These are phyloP conservation scores for Trametes pubescens DNA, from an alignment of 1,284 basidiomycete genomes.

Conservation along the genomic window DNA sequence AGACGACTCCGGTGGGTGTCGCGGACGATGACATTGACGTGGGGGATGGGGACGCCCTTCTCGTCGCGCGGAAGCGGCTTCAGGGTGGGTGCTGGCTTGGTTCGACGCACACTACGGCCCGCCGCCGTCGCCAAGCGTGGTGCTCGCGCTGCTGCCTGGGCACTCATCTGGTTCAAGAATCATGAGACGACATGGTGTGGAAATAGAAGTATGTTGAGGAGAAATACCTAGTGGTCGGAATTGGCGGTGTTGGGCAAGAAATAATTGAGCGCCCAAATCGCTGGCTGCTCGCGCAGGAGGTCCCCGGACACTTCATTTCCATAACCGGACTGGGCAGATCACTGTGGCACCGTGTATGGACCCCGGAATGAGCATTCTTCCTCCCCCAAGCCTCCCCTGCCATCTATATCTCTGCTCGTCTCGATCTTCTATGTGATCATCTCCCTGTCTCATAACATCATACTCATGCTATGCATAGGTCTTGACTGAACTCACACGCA, in stretches of 20 bases:
- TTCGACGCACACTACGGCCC: slow-evolving; percentile 38
- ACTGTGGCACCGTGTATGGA: too few species aligned
- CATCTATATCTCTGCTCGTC: too few species aligned
- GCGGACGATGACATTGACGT: slow-evolving; percentile 66
- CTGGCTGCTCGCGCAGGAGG: neutral
- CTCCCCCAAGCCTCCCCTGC: too few species aligned
- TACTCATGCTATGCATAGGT: too few species aligned
- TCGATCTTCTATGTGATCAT: too few species aligned
- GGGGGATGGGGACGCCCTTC: slow-evolving; percentile 70
- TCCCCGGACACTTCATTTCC: neutral
- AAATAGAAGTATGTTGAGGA: neutral
- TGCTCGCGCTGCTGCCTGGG: slow-evolving; percentile 28
- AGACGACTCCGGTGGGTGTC: slow-evolving; percentile 83
- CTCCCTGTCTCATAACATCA: too few species aligned
- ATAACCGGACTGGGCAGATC: neutral
- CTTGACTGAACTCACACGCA: too few species aligned
- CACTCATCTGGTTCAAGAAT: slow-evolving; percentile 34
- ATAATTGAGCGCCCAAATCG: slow-evolving; percentile 6
- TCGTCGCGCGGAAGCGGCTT: slow-evolving; percentile 57
- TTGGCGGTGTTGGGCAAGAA: neutral
- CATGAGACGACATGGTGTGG: neutral
- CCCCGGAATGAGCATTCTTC: too few species aligned
- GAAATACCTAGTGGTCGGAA: neutral
- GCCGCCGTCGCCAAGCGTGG: slow-evolving; percentile 32
- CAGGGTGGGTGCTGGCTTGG: slow-evolving; percentile 38